Conservation (phyloP, 768 basidiomycete genomes). For the Rhodotorula babjevae region DNA sequence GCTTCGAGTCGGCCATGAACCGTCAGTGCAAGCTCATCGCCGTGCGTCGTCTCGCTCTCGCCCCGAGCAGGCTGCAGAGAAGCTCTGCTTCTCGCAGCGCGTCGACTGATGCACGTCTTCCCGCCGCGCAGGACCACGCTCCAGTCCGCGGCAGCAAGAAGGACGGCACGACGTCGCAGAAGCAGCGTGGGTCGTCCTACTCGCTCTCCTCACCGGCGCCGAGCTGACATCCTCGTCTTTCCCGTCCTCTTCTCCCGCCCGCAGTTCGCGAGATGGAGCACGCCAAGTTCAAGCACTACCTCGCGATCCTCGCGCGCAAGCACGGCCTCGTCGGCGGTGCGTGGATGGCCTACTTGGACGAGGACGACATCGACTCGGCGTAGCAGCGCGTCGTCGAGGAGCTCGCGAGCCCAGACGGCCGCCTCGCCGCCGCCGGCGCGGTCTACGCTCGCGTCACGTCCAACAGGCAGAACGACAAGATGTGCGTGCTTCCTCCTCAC, state of each 20-base stretch:
- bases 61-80: too few relatives aligned
- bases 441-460: slow-evolving; percentile 1
- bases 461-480: not conserved
- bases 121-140: not conserved
- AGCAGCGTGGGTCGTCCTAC: not conserved
- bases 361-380: slow-evolving; percentile 12
- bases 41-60: not conserved
- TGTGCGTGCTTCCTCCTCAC: not conserved
- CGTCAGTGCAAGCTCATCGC: not conserved
- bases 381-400: not conserved
- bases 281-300: slow-evolving; percentile 8
- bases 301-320: not conserved
- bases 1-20: not conserved
- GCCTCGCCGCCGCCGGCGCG: not conserved
- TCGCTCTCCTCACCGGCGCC: too few relatives aligned
- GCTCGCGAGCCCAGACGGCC: not conserved
- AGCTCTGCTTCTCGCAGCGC: too few relatives aligned
- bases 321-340: not conserved
- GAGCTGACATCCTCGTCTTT: too few relatives aligned
- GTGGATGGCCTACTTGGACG: slow-evolving; percentile 12
- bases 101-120: too few relatives aligned
- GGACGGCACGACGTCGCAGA: not conserved
- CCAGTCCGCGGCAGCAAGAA: not conserved
- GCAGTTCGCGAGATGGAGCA: slow-evolving; percentile 14
- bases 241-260: not conserved